Evolutionary conservation across 2,329 filamentous ascomycete genomes (phyloP).

Genomic region (Fusarium secorum): DNA sequence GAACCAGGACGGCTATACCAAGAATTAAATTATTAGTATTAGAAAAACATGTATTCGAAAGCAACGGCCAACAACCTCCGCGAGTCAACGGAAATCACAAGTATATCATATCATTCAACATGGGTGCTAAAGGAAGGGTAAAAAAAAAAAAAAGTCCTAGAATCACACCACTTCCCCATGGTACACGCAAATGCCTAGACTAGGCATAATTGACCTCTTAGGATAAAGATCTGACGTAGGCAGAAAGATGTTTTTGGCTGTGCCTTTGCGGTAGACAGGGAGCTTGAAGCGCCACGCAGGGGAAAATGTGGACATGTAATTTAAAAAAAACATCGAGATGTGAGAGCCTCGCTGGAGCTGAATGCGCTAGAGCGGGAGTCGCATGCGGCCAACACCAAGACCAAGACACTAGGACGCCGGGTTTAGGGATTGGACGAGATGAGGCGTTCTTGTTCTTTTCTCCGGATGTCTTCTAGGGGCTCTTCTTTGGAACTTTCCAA

Average conservation of each 20-base stretch:
- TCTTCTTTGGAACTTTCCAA: neutral
- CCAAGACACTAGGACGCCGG: neutral
- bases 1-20: slow-evolving; percentile 33
- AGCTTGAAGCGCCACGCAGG: slow-evolving; percentile 38
- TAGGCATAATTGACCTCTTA: slow-evolving; percentile 38
- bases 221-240: slow-evolving; percentile 37
- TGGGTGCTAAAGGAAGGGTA: neutral
- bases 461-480: neutral
- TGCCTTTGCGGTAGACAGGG: slow-evolving; percentile 34
- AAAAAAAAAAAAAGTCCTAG: neutral
- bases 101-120: neutral
- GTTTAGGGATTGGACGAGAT: neutral
- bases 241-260: slow-evolving; percentile 28
- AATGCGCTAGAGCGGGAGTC: slow-evolving; percentile 7
- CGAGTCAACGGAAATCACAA: neutral
- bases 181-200: slow-evolving; percentile 16
- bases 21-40: slow-evolving; percentile 20
- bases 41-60: slow-evolving; percentile 2
- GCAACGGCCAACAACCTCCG: neutral
- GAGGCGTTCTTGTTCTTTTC: neutral
- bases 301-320: slow-evolving; percentile 42
- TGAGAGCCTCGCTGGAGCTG: slow-evolving; percentile 4
- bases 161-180: slow-evolving; percentile 19
- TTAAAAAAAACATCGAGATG: slow-evolving; percentile 32
- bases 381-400: slow-evolving; percentile 19